Conservation (phyloP, 208 protist species). For the Trypanosoma lewisi region DNA sequence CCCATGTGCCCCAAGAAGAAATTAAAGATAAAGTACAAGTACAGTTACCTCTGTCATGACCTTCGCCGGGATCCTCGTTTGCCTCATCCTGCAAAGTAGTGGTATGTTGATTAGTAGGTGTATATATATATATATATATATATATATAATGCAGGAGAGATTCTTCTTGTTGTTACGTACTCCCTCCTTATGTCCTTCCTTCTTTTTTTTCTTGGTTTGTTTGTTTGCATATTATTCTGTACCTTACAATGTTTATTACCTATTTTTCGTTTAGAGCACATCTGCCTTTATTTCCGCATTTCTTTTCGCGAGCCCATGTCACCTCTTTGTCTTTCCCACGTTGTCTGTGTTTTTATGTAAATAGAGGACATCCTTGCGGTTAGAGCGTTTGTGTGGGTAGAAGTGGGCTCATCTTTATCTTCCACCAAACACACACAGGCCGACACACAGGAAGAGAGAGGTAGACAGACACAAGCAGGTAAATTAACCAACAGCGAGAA, state of each 20-base stretch:
- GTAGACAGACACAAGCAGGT: too few relatives aligned
- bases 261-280: neutral
- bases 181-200: neutral
- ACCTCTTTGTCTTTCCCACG: too few relatives aligned
- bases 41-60: constrained; percentile 43
- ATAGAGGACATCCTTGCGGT: neutral
- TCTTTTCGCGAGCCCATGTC: too few relatives aligned
- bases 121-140: constrained; percentile 7
- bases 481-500: too few relatives aligned
- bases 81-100: constrained; percentile 2
- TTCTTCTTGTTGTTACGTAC: neutral
- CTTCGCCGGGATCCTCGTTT: constrained; percentile 18
- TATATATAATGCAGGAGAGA: too few relatives aligned
- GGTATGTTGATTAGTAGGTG: neutral
- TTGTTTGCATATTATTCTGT: neutral
- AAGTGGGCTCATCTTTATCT: neutral
- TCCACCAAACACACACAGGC: neutral
- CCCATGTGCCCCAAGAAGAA: constrained; percentile 28
- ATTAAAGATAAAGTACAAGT: constrained; percentile 49
- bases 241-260: neutral
- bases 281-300: neutral
- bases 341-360: too few relatives aligned
- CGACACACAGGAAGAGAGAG: neutral
- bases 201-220: constrained; percentile 5
- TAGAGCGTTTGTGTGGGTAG: neutral